Base-by-base conservation (phyloP, 2,329 filamentous ascomycete genomes). In the Basipetospora chlamydospora region DNA sequence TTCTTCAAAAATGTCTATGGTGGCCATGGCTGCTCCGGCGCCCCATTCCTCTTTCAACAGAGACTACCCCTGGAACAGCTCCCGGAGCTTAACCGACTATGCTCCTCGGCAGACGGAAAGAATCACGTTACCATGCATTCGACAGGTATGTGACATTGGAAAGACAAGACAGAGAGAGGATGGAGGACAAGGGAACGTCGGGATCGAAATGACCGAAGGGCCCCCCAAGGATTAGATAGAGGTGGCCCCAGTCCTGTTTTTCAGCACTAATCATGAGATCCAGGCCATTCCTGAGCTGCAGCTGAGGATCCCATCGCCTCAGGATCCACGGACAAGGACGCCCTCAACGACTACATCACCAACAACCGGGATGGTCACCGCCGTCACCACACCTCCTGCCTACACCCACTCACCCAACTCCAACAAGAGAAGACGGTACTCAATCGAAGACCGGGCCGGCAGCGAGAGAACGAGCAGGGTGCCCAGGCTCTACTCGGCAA, bases 121-220 rank as follows among this genome's bases (percentile, higher is more conserved):
- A 31, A 39, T 39, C 15, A 25, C 37, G 6, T 54, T 73, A 16
- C 68, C 68, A 15, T 64, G 68, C 2, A 69, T 73, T 34, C 58
- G 64, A 44, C 62, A 69, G 63, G 67, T 70, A 61, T 39, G 48
- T 35, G n/a, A n/a, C n/a, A n/a, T n/a, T n/a, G n/a, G n/a, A n/a
- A n/a, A n/a, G n/a, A n/a, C n/a, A n/a, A n/a, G n/a, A n/a, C n/a
- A n/a, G n/a, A n/a, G n/a, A n/a, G n/a, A n/a, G n/a, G n/a, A n/a
- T n/a, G n/a, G n/a, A n/a, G n/a, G n/a, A n/a, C n/a, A n/a, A n/a
- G n/a, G n/a, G n/a, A n/a, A n/a, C n/a, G n/a, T n/a, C n/a, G n/a
- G n/a, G n/a, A n/a, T n/a, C n/a, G n/a, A n/a, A n/a, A n/a, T n/a
- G n/a, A n/a, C n/a, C n/a, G n/a, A n/a, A n/a, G n/a, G n/a, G n/a